Evolutionary conservation across 1,139 yeast genomes (phyloP).

Genomic region (Lodderomyces oxycetoniae): DNA sequence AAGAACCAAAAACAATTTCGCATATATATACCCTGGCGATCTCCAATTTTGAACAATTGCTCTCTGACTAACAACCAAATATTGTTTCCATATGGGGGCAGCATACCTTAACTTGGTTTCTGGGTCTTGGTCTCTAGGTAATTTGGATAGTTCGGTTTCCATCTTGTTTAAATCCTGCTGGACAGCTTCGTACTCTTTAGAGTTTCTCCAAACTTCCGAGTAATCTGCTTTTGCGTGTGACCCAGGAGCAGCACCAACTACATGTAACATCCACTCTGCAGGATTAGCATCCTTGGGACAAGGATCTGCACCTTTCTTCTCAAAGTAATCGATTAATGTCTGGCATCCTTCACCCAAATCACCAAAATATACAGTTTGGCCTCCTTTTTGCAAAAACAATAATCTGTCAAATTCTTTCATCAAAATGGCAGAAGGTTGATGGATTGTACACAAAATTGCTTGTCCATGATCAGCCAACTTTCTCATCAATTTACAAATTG

Average conservation of each 20-base stretch:
- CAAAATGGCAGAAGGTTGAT: slow-evolving; percentile 40
- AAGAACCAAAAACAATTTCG: slow-evolving; percentile 35
- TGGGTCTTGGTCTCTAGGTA: slow-evolving; percentile 22
- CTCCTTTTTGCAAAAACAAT: slow-evolving; percentile 41
- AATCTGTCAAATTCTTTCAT: slow-evolving; percentile 34
- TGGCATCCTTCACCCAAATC: slow-evolving; percentile 54
- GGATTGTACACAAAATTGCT: slow-evolving; percentile 41
- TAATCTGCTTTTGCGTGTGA: slow-evolving; percentile 32
- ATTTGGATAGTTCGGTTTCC: slow-evolving; percentile 29
- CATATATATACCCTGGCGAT: slow-evolving; percentile 36
- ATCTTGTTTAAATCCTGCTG: slow-evolving; percentile 20
- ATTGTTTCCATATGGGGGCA: slow-evolving; percentile 25
- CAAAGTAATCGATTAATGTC: slow-evolving; percentile 52
- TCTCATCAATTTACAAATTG: slow-evolving; percentile 38
- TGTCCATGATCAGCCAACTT: slow-evolving; percentile 41
- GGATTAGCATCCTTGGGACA: slow-evolving; percentile 48
- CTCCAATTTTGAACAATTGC: slow-evolving; percentile 41
- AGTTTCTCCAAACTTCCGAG: slow-evolving; percentile 31
- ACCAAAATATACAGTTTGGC: slow-evolving; percentile 64
- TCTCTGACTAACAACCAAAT: slow-evolving; percentile 21
- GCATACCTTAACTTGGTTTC: slow-evolving; percentile 24
- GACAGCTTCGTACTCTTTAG: slow-evolving; percentile 22
- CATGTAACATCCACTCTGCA: slow-evolving; percentile 57
- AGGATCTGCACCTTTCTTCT: slow-evolving; percentile 43
- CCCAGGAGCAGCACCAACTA: slow-evolving; percentile 43